phyloP scores from a whole-genome alignment of 257 asterid genomes.

The Salvia rosmarinus region DNA sequence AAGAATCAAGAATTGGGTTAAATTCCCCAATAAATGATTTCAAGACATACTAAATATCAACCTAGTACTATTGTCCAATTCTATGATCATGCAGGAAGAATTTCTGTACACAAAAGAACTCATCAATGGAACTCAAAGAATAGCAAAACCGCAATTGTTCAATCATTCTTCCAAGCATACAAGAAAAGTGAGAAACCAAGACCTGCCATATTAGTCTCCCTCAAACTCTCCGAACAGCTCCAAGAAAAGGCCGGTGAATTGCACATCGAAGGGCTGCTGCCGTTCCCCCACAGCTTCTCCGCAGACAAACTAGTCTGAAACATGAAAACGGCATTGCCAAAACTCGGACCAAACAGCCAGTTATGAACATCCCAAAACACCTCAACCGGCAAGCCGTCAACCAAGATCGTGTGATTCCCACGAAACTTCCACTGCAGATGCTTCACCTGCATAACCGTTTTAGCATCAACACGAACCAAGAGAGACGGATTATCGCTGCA shows the following conservation, averaged over 20 bases:
- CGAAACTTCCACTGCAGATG: slow-evolving; percentile 85
- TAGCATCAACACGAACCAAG: slow-evolving; percentile 62
- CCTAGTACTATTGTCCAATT: slow-evolving; percentile 20
- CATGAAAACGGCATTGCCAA: slow-evolving; percentile 80
- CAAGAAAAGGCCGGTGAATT: slow-evolving; percentile 54
- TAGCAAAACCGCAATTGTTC: slow-evolving; percentile 13
- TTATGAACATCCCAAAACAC: slow-evolving; percentile 88
- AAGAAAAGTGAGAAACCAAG: slow-evolving; percentile 70
- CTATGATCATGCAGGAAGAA: slow-evolving; percentile 3
- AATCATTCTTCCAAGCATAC: slow-evolving; percentile 89
- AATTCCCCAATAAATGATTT: slow-evolving; percentile 3
- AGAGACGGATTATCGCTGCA: slow-evolving; percentile 61
- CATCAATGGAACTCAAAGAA: slow-evolving; percentile 30
- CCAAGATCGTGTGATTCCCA: slow-evolving; percentile 66
- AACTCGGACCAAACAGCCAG: slow-evolving; percentile 70
- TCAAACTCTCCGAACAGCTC: slow-evolving; percentile 55
- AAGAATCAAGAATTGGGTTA: slow-evolving; percentile 7
- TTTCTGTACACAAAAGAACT: slow-evolving; percentile 10
- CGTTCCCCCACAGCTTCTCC: slow-evolving; percentile 60
- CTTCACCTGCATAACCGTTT: slow-evolving; percentile 72
- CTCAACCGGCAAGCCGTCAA: slow-evolving; percentile 88
- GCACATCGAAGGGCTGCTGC: slow-evolving; percentile 40
- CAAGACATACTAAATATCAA: not conserved
- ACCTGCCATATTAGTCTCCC: slow-evolving; percentile 56
- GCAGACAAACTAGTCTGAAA: slow-evolving; percentile 67